A percentile compares a stretch with the other conserved stretches of the same genome.
These are phyloP conservation scores for Paramecium primaurelia DNA, from an alignment of 73 alveolate genomes.

Conservation along the genomic window DNA sequence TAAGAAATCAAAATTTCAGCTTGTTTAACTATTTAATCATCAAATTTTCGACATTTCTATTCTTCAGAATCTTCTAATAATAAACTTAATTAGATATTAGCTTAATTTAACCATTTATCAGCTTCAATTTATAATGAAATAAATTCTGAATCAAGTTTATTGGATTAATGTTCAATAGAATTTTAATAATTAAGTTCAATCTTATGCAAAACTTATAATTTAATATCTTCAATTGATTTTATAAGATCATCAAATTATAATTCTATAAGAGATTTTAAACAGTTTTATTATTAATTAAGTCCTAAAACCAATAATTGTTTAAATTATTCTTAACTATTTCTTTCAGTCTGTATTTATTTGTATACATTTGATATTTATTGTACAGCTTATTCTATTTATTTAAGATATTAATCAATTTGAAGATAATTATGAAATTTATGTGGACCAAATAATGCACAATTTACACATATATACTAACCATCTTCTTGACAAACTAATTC, in stretches of 20 bases:
- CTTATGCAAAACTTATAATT: background rate
- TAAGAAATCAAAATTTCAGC: background rate
- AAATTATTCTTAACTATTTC: background rate
- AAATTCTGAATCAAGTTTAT: background rate
- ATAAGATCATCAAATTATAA: background rate
- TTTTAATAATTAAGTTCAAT: background rate
- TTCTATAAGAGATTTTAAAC: background rate
- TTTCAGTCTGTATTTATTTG: background rate
- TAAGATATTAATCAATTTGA: slow-evolving; percentile 67
- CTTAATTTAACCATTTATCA: background rate
- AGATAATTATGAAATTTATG: slow-evolving; percentile 84
- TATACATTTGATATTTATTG: background rate
- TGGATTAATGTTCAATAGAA: background rate
- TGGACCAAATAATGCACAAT: slow-evolving; percentile 86
- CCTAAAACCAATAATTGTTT: background rate
- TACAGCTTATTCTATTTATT: slow-evolving; percentile 71
- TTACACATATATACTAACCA: slow-evolving; percentile 78
- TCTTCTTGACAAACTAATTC: slow-evolving; percentile 88
- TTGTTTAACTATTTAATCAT: background rate
- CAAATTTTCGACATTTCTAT: background rate
- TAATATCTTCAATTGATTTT: background rate
- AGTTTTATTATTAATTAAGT: background rate
- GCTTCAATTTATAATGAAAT: background rate
- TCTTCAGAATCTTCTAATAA: background rate
- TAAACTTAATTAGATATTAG: background rate